Evolutionary conservation across 139 green algal genomes (phyloP), one percentile per base, ranked within the genome.

Genomic region (Chlorella sp.): DNA sequence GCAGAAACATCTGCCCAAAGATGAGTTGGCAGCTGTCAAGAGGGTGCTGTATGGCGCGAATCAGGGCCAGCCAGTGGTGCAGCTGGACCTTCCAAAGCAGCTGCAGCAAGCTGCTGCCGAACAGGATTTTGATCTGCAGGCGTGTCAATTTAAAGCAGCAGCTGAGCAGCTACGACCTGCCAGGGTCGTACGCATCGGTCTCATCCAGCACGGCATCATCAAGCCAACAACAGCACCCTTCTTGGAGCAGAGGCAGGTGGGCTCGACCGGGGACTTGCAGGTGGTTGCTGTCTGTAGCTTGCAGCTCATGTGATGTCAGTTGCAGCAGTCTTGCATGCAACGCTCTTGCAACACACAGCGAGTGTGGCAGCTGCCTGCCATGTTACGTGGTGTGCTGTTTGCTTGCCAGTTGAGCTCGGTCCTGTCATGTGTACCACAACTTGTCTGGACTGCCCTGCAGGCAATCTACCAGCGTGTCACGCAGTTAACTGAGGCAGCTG

Each of bases 131-230:
- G 89, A 96, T 74, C 42, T 93, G n/a, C 80, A 94, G 68, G 83
- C 35, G 1, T 97, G 88, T 49, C 14, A 29, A 5, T 96, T 97
- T 67, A 79, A 26, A 0, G 94, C 94, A 26, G 82, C 79, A 5
- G 61, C 67, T 3, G 93, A 98, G 84, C 86, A 98, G 82, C 60
- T 94, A 50, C 77, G 93, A 0, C 51, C 68, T 2, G 87, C 95
- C 1, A 79, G 92, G 0, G 34, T 93, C 14, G 88, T 97, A 6
- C 69, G 79, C 2, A 84, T 98, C 24, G 94, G 85, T 0, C 72
- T 98, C 22, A 81, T 98, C 2, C 94, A 98, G 70, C 89, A 98
- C 69, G 70, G 76, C 27, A 93, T 95, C 32, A 69, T 33, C 24
- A 31, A 24, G 64, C 64, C 4, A 3, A 70, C 32, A 51, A 27